A percentile compares a stretch with the other conserved stretches of the same genome.
phyloP scores from a whole-genome alignment of 225 moss, liverwort and hornwort genomes.

The Asterella californica region DNA sequence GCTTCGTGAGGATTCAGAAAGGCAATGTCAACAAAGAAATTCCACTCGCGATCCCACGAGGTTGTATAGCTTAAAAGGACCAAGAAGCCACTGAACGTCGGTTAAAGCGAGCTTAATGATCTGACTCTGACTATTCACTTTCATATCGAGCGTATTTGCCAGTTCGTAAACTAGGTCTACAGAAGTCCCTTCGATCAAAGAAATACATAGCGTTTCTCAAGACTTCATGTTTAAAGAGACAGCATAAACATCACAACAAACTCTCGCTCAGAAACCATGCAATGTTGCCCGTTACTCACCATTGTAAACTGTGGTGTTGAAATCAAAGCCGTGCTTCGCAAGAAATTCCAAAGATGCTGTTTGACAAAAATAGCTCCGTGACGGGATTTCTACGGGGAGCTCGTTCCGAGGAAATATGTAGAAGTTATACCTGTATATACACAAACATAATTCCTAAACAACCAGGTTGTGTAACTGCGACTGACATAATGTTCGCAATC shows the following conservation, averaged over 20 bases:
- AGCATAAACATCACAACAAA: neutral
- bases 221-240: neutral
- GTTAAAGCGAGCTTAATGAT: neutral
- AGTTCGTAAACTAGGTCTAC: neutral
- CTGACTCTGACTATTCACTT: neutral
- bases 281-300: constrained; percentile 36
- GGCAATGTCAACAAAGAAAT: no score
- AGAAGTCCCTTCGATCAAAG: neutral
- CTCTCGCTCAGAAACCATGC: neutral
- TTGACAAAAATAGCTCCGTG: constrained; percentile 62
- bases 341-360: constrained; percentile 92
- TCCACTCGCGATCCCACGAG: no score
- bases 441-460: neutral
- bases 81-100: neutral
- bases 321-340: constrained; percentile 80
- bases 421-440: constrained; percentile 56
- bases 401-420: constrained; percentile 81
- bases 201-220: neutral
- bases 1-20: no score
- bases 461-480: neutral
- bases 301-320: constrained; percentile 80
- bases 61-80: neutral
- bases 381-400: constrained; percentile 60
- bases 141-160: neutral
- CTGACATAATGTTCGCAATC: neutral